These are phyloP conservation scores for Metrosideros polymorpha DNA, from an alignment of 441 rosid genomes.

Conservation along the genomic window DNA sequence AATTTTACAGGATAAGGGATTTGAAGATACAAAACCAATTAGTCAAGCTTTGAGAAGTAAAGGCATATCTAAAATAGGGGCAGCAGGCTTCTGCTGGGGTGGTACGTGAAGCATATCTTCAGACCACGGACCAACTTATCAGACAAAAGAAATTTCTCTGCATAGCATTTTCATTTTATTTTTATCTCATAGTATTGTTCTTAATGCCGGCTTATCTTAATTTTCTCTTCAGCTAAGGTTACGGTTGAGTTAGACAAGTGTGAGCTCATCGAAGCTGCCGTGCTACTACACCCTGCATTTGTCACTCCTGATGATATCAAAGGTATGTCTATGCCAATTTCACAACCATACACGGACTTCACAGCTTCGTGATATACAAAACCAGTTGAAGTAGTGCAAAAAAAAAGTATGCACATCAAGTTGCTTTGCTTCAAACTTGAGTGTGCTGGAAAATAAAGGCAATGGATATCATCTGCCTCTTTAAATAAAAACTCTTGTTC, in stretches of 20 bases:
- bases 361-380: too few species aligned
- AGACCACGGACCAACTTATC: too few species aligned
- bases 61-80: conserved; percentile 44
- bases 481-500: background rate
- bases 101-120: conserved; percentile 21
- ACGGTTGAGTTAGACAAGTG: conserved; percentile 54
- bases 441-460: background rate
- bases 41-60: conserved; percentile 39
- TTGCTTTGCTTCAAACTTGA: background rate
- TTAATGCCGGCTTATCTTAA: background rate
- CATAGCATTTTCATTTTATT: background rate
- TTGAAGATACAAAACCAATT: conserved; percentile 45
- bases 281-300: conserved; percentile 62
- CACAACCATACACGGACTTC: background rate
- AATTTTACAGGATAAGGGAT: conserved; percentile 36
- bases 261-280: conserved; percentile 52
- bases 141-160: too few species aligned
- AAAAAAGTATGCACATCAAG: background rate
- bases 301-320: conserved; percentile 61
- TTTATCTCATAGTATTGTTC: background rate
- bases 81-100: conserved; percentile 71
- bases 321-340: conserved; percentile 24
- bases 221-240: conserved; percentile 27
- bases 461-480: background rate
- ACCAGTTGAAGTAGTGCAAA: too few species aligned